phyloP scores from a whole-genome alignment of 805 yeast genomes.

The Candida maris region DNA sequence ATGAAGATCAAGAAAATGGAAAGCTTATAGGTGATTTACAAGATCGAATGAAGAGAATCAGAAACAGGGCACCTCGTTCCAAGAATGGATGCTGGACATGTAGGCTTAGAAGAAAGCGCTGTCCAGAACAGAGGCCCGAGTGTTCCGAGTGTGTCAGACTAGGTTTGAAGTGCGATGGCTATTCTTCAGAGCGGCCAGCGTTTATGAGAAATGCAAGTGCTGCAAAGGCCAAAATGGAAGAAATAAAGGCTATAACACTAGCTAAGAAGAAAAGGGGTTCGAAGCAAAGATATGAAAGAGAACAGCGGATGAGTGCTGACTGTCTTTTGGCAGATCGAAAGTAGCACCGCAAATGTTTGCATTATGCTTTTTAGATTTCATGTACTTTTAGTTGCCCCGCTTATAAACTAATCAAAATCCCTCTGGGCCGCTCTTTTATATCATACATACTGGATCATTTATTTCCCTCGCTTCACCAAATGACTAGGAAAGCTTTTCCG shows the following conservation, averaged over 20 bases:
- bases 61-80: slow-evolving; percentile 20
- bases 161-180: slow-evolving; percentile 57
- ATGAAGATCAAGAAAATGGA: slow-evolving; percentile 6
- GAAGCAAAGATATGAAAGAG: slow-evolving; percentile 20
- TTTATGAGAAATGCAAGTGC: slow-evolving; percentile 45
- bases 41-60: slow-evolving; percentile 15
- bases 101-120: slow-evolving; percentile 65
- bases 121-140: slow-evolving; percentile 60
- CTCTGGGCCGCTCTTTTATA: no score
- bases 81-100: slow-evolving; percentile 76
- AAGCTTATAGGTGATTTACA: slow-evolving; percentile 11
- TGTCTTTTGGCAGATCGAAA: slow-evolving; percentile 10
- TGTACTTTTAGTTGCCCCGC: slow-evolving; percentile 2
- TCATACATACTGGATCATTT: no score
- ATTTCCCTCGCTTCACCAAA: no score
- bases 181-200: slow-evolving; percentile 45
- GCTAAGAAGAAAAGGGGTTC: slow-evolving; percentile 37
- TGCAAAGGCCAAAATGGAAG: slow-evolving; percentile 46
- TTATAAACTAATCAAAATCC: no score
- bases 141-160: slow-evolving; percentile 58
- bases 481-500: no score
- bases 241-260: slow-evolving; percentile 41
- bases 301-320: slow-evolving; percentile 13
- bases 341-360: neutral
- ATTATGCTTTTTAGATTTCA: no score